Conservation (phyloP, 768 basidiomycete genomes). For the Hygrophorus russula region DNA sequence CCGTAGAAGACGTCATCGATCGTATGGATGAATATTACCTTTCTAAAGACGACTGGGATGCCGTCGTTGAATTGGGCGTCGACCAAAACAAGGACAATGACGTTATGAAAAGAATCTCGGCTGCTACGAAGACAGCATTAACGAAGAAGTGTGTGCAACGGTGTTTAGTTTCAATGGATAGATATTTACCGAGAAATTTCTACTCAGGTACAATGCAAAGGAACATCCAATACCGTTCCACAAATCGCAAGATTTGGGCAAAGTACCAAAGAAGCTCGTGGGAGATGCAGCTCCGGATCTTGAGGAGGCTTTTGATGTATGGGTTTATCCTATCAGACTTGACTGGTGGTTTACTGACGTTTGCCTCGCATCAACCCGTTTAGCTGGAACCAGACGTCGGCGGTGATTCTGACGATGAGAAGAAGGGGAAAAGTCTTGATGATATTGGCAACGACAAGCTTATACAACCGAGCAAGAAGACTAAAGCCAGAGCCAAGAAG, state of each 20-base stretch:
- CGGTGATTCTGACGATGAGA: constrained; percentile 44
- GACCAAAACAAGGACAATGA: constrained; percentile 64
- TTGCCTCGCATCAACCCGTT: constrained; percentile 3
- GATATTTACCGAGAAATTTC: not conserved
- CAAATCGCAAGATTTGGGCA: constrained; percentile 74
- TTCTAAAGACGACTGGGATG: constrained; percentile 94
- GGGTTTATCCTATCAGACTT: constrained; percentile 12
- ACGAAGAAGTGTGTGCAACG: constrained; percentile 61
- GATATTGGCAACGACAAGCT: constrained; percentile 24
- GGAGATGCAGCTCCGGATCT: constrained; percentile 74
- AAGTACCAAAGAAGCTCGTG: constrained; percentile 69
- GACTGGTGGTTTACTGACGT: not conserved
- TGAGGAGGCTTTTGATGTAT: constrained; percentile 82
- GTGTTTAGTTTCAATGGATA: not conserved
- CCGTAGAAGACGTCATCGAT: constrained; percentile 72
- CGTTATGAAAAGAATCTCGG: constrained; percentile 74
- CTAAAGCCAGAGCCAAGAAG: constrained; percentile 10
- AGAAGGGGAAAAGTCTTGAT: constrained; percentile 17
- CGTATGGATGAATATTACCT: constrained; percentile 93
- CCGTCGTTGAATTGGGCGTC: constrained; percentile 86
- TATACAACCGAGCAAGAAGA: constrained; percentile 30
- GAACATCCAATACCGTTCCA: constrained; percentile 96
- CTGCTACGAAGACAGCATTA: constrained; percentile 73
- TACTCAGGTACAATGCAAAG: constrained; percentile 66
- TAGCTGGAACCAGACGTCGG: constrained; percentile 33